Base-by-base conservation (phyloP, 441 rosid genomes). In the Raphanus hybrid region DNA sequence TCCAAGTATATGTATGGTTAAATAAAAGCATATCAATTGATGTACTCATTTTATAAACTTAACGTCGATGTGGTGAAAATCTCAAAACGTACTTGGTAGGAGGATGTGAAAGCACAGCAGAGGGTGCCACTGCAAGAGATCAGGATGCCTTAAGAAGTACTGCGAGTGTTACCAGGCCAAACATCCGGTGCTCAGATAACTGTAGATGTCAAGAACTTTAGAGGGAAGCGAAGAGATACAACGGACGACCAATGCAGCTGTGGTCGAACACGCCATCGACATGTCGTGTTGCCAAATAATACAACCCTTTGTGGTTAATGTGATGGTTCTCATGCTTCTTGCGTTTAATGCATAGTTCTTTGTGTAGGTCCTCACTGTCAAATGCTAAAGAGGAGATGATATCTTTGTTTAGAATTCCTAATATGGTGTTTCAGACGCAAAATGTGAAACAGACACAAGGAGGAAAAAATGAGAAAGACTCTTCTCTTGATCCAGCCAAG, bases 141-240 rank as follows among this genome's bases (percentile, higher is more conserved):
- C 96, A n/a, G 92, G 98, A 52, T 96, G 98, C 83, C 97, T 92
- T 58, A 93, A 96, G 85, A 92, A 91, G 89, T 93, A 92, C 82
- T 96, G 99, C 58, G 97, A 92, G 73, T 96, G 99, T 76, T 96
- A 86, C 85, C 97, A 92, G 76, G 97, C 98, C 23, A 88, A 92
- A 23, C 80, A 83, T 89, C 77, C 82, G 90, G 7, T 95, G 99
- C 82, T 93, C 99, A 35, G 98, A 93, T 59, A 96, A 88, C 80
- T 96, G 98, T 80, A 90, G 83, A 87, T 96, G 98, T 81, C 85
- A 84, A 84, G 92, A 91, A 96, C 82, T 88, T 85, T 32, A 23
- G 95, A 94, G 78, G 99, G 97, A 80, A 93, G 94, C 71, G 91
- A 91, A 80, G 97, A 93, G 74, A 90, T 92, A 77, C 94, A 91